These are phyloP conservation scores for Clonostachys chloroleuca DNA, from an alignment of 2,329 filamentous ascomycete genomes.

Conservation along the genomic window DNA sequence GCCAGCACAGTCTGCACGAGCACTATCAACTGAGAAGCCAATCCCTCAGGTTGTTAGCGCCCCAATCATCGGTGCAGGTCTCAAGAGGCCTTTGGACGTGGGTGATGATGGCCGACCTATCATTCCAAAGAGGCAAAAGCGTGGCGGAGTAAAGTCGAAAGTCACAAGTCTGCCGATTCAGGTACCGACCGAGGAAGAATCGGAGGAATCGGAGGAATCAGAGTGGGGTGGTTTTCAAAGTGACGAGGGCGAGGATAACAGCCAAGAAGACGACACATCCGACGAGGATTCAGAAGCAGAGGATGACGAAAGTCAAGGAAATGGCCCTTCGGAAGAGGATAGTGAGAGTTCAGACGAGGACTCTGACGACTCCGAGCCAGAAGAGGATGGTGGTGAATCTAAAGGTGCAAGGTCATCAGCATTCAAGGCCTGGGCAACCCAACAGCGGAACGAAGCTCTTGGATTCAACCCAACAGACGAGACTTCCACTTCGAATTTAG, in stretches of 20 bases:
- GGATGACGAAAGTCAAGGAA: constrained; percentile 11
- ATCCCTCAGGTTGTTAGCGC: neutral
- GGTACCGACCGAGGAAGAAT: constrained; percentile 33
- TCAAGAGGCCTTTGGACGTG: constrained; percentile 82
- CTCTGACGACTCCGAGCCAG: constrained; percentile 21
- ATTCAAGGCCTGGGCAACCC: constrained; percentile 91
- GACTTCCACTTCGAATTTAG: constrained; percentile 29
- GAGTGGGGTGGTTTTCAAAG: constrained; percentile 58
- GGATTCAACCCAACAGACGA: constrained; percentile 52
- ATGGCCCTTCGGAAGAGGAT: constrained; percentile 11
- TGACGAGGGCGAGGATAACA: constrained; percentile 13
- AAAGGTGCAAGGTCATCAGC: constrained; percentile 46
- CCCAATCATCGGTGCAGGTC: constrained; percentile 60
- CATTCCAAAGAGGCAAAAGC: constrained; percentile 76
- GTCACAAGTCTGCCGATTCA: constrained; percentile 28
- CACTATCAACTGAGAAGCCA: neutral
- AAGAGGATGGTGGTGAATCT: constrained; percentile 16
- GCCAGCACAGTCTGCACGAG: constrained; percentile 9
- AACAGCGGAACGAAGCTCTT: constrained; percentile 79
- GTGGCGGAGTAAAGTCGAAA: constrained; percentile 56
- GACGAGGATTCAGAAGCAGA: constrained; percentile 11
- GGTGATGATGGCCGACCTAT: constrained; percentile 77
- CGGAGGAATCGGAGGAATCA: constrained; percentile 26
- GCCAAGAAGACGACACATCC: constrained; percentile 15
- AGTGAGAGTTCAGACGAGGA: constrained; percentile 4